Evolutionary conservation across 1,139 yeast species (phyloP).

Genomic region (Barnettozyma hawaiiensis): DNA sequence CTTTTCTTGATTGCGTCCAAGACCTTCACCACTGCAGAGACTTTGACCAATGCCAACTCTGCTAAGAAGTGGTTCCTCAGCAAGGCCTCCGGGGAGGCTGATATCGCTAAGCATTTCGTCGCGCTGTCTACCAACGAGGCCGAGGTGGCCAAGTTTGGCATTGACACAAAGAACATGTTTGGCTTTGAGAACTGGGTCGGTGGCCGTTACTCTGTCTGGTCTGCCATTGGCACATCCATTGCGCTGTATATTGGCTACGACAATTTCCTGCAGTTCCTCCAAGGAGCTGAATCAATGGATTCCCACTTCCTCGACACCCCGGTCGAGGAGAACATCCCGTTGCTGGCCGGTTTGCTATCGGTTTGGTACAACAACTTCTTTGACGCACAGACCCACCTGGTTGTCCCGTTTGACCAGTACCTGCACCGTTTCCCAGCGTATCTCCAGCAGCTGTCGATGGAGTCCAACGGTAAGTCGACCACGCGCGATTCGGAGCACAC

Average conservation of each 20-base stretch:
- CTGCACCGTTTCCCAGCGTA: conserved; percentile 99
- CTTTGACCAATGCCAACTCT: conserved; percentile 89
- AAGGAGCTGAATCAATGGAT: conserved; percentile 98
- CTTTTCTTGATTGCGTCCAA: conserved; percentile 92
- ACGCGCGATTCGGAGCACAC: conserved; percentile 88
- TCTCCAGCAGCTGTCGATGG: conserved; percentile 97
- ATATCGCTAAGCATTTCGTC: conserved; percentile 94
- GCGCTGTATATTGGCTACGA: conserved; percentile 94
- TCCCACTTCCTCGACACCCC: conserved; percentile 82
- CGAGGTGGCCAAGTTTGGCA: conserved; percentile 91
- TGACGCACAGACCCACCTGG: conserved; percentile 96
- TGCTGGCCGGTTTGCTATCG: conserved; percentile 84
- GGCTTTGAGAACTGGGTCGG: conserved; percentile 99
- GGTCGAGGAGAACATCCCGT: conserved; percentile 85
- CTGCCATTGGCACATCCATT: conserved; percentile 94
- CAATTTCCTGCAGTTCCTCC: conserved; percentile 82
- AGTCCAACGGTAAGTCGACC: conserved; percentile 96
- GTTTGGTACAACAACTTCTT: conserved; percentile 98
- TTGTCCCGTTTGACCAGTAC: conserved; percentile 98
- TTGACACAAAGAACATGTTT: conserved; percentile 96
- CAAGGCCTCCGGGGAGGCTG: conserved; percentile 51
- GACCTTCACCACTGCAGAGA: conserved; percentile 98
- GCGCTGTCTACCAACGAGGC: conserved; percentile 91
- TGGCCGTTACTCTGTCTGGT: conserved; percentile 99
- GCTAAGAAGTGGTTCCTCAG: conserved; percentile 92